Conservation (phyloP, 2,329 filamentous ascomycete species). For the Penicillium brasilianum region DNA sequence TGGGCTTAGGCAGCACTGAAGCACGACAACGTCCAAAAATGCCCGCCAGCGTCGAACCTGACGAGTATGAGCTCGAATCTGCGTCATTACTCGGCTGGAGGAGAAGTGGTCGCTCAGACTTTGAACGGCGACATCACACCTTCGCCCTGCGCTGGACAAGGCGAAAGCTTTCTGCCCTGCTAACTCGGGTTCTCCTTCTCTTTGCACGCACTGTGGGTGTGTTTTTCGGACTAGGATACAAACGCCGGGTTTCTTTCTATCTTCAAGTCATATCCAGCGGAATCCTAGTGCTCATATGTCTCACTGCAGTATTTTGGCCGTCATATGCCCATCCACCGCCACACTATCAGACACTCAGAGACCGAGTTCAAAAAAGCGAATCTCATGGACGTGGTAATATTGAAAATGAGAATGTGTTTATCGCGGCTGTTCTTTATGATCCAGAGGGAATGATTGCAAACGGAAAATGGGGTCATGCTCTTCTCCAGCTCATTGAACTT, state of each 20-base stretch:
- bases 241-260: background rate
- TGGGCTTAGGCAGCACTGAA: background rate
- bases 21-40: background rate
- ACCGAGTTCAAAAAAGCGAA: background rate
- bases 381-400: conserved; percentile 1
- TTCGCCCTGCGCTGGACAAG: background rate
- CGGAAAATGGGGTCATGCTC: conserved; percentile 11
- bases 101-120: background rate
- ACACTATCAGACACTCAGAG: conserved; percentile 1
- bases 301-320: conserved; percentile 5
- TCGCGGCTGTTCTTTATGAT: conserved; percentile 2
- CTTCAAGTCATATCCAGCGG: background rate
- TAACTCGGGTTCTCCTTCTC: background rate
- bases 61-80: conserved; percentile 5
- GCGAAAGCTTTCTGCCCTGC: background rate
- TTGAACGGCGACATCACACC: background rate
- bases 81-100: background rate
- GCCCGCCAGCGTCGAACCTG: background rate
- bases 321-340: conserved; percentile 3
- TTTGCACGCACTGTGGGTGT: background rate
- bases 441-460: background rate
- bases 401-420: background rate
- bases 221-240: background rate
- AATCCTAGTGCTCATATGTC: background rate
- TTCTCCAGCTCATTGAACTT: conserved; percentile 67